phyloP scores from a whole-genome alignment of 352 stramenopile genomes.

The Phytophthora pluvialis region DNA sequence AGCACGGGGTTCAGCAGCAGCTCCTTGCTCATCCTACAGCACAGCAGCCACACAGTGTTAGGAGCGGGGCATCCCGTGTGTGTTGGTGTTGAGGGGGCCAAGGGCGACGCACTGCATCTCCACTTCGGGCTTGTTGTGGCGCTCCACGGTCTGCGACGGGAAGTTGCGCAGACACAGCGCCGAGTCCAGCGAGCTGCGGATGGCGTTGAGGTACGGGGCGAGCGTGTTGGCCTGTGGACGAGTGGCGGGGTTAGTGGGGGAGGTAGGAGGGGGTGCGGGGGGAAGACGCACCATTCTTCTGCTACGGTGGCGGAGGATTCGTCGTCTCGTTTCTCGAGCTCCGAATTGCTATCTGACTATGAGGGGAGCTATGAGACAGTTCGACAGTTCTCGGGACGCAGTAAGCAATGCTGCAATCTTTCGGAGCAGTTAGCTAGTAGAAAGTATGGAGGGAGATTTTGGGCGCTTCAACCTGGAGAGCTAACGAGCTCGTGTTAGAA shows the following conservation, averaged over 20 bases:
- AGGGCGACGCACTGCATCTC: slow-evolving; percentile 81
- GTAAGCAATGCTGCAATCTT: slow-evolving; percentile 6
- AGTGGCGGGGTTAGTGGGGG: neutral
- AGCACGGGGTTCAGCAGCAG: slow-evolving; percentile 94
- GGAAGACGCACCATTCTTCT: slow-evolving; percentile 29
- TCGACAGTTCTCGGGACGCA: slow-evolving; percentile 22
- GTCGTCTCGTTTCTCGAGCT: slow-evolving; percentile 15
- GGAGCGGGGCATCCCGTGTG: neutral
- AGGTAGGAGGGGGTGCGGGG: neutral
- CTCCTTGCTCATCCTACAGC: slow-evolving; percentile 88
- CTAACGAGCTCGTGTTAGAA: too few relatives aligned
- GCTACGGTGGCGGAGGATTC: slow-evolving; percentile 4
- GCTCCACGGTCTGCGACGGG: slow-evolving; percentile 95
- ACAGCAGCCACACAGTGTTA: neutral
- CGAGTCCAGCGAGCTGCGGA: slow-evolving; percentile 92
- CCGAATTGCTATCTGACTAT: slow-evolving; percentile 28
- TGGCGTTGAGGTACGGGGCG: slow-evolving; percentile 93
- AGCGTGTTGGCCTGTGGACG: slow-evolving; percentile 77
- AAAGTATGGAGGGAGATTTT: neutral
- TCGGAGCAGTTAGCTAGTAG: neutral
- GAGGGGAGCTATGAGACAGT: slow-evolving; percentile 13
- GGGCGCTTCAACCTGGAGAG: slow-evolving; percentile 1
- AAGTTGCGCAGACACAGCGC: slow-evolving; percentile 96
- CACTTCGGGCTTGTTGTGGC: slow-evolving; percentile 97
- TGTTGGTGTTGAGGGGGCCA: neutral